Conservation (phyloP, 1,284 basidiomycete species). For the Cutaneotrichosporon cyanovorans region DNA sequence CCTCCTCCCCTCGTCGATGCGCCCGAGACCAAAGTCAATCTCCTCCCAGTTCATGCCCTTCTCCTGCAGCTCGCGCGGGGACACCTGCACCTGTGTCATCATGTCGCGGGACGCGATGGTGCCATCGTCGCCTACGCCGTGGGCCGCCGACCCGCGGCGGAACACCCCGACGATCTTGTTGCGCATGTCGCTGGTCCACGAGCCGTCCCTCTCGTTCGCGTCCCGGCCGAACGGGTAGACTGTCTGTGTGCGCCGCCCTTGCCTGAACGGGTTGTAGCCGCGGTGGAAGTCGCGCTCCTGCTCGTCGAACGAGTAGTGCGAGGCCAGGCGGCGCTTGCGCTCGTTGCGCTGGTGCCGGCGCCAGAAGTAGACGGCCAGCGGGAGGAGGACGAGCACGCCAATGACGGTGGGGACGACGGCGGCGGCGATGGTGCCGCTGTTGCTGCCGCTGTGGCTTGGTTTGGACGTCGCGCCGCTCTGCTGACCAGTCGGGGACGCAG, state of each 20-base stretch:
- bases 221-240: conserved; percentile 32
- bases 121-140: conserved; percentile 20
- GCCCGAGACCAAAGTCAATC: conserved; percentile 45
- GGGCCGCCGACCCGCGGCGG: conserved; percentile 10
- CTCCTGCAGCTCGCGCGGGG: conserved; percentile 14
- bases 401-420: conserved; percentile 39
- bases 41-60: conserved; percentile 43
- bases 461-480: neutral
- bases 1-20: conserved; percentile 34
- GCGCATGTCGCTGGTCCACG: conserved; percentile 19
- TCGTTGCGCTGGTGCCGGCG: conserved; percentile 34
- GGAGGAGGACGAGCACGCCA: conserved; percentile 26
- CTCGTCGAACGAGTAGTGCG: conserved; percentile 44
- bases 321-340: conserved; percentile 41
- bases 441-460: conserved; percentile 13
- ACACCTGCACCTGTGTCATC: conserved; percentile 20
- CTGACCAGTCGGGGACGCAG: neutral
- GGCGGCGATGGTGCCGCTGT: conserved; percentile 22
- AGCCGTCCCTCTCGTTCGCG: conserved; percentile 29
- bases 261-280: conserved; percentile 11
- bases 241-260: conserved; percentile 22
- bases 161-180: conserved; percentile 18
- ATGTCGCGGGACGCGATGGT: conserved; percentile 16
- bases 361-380: conserved; percentile 31
- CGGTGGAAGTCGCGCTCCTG: conserved; percentile 36